Percentiles rank a stretch among this genome's conserved stretches.
These are phyloP conservation scores for Pachysolen tannophilus DNA, from an alignment of 805 yeast genomes.

Conservation along the genomic window DNA sequence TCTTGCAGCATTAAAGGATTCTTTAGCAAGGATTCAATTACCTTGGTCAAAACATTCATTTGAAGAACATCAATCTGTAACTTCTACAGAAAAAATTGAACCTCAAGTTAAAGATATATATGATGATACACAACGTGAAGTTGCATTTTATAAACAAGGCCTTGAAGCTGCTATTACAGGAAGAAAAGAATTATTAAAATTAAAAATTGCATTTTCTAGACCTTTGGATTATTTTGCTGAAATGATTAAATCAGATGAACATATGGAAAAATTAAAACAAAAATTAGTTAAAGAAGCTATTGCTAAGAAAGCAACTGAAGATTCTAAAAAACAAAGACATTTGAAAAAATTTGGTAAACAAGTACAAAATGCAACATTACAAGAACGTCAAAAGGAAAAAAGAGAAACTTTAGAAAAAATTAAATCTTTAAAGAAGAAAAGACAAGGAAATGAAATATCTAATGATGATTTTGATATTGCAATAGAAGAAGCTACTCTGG, in stretches of 20 bases:
- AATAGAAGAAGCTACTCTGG: slow-evolving; percentile 80
- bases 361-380: slow-evolving; percentile 89
- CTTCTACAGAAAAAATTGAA: slow-evolving; percentile 53
- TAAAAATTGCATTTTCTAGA: slow-evolving; percentile 82
- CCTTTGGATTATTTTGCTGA: slow-evolving; percentile 97
- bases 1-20: slow-evolving; percentile 68
- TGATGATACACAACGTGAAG: slow-evolving; percentile 93
- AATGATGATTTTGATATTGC: slow-evolving; percentile 83
- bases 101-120: slow-evolving; percentile 74
- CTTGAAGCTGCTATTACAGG: slow-evolving; percentile 74
- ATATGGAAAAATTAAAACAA: slow-evolving; percentile 87
- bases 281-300: slow-evolving; percentile 69
- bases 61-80: slow-evolving; percentile 74
- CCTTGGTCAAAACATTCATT: slow-evolving; percentile 64
- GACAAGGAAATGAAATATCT: slow-evolving; percentile 65
- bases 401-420: slow-evolving; percentile 83
- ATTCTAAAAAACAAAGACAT: slow-evolving; percentile 89
- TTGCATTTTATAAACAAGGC: slow-evolving; percentile 93
- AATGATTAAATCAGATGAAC: slow-evolving; percentile 96
- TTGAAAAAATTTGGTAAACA: slow-evolving; percentile 97
- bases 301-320: slow-evolving; percentile 84
- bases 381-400: slow-evolving; percentile 90
- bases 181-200: slow-evolving; percentile 53
- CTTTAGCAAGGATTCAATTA: slow-evolving; percentile 57
- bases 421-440: slow-evolving; percentile 83